Evolutionary conservation across 2,329 filamentous ascomycete species (phyloP).

Genomic region (Cordyceps tenuipes): DNA sequence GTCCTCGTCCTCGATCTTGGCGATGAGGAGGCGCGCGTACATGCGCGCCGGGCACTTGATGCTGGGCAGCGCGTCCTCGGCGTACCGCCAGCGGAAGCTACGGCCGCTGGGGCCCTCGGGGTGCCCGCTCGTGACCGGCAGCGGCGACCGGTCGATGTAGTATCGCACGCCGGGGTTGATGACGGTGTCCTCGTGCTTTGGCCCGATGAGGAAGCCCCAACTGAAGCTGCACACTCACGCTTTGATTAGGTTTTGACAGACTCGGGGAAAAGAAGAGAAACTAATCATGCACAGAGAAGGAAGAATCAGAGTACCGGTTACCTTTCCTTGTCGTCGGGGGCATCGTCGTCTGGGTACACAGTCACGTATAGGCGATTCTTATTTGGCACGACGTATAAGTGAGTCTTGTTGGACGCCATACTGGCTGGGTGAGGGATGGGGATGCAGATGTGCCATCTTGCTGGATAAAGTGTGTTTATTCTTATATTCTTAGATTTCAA

Average conservation of each 20-base stretch:
- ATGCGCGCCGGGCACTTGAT: background rate
- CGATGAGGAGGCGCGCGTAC: slow-evolving; percentile 9
- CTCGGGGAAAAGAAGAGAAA: background rate
- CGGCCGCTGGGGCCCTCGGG: background rate
- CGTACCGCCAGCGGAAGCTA: background rate
- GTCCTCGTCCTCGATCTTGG: slow-evolving; percentile 9
- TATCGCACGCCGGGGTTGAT: slow-evolving; percentile 5
- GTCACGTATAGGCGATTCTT: slow-evolving; percentile 8
- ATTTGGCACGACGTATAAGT: slow-evolving; percentile 1
- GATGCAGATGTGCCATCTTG: background rate
- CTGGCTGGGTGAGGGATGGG: background rate
- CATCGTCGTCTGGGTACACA: slow-evolving; percentile 3
- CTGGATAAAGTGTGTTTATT: background rate
- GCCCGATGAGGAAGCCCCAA: slow-evolving; percentile 11
- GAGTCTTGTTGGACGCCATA: slow-evolving; percentile 2
- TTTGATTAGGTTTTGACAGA: background rate
- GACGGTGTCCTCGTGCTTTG: slow-evolving; percentile 8
- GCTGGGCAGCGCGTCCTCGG: background rate
- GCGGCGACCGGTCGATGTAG: background rate
- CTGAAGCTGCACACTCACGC: slow-evolving; percentile 1
- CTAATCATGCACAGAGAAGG: background rate
- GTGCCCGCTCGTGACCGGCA: background rate
- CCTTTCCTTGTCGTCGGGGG: slow-evolving; percentile 5
- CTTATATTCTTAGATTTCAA: background rate
- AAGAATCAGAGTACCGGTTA: background rate